Evolutionary conservation across 768 basidiomycete genomes (phyloP), one percentile per base, ranked within the genome.

Genomic region (Leucocoprinus leucothites): DNA sequence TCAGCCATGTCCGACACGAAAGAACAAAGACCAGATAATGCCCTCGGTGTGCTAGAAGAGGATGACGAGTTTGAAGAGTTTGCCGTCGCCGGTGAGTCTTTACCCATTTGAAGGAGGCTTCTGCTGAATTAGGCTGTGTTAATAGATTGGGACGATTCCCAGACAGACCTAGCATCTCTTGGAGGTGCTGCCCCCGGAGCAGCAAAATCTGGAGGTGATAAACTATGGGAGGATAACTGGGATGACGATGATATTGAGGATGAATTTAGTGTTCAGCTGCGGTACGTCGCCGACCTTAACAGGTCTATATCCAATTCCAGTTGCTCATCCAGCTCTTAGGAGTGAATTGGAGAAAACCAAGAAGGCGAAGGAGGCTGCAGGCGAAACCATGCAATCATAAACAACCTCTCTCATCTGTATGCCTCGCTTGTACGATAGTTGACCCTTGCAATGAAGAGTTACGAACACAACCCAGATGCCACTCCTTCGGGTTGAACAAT

Each of bases 211-310:
- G 87, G 87, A 40, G 89, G 90, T 16, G 87, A 97, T 70, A 91
- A 94, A 65, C 75, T 99, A 9, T 99, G 97, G 97, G 97, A 99
- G 76, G 97, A 98, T 63, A 98, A 98, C 68, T 99, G 97, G 97
- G 97, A 99, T 65, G 97, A 99, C 63, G 97, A 99, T 72, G 96
- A 98, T 71, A 86, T 97, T 58, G 96, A 96, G 68, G 95, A 98
- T 63, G 94, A 97, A 61, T 99, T 99, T 67, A 94, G 92, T 63
- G 86, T 91, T 50, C 94, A 97, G 71, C 75, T 99, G 62, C 84
- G 97, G 97, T 95, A 67, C 62, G 89, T 45, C 19, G 16, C 22
- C n/a, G 11, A 31, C n/a, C n/a, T n/a, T n/a, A n/a, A n/a, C n/a
- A n/a, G n/a, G n/a, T n/a, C n/a, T n/a, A n/a, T n/a, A n/a, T n/a